Conservation (phyloP, 352 stramenopile genomes). For the Phytopythium ostracodes region DNA sequence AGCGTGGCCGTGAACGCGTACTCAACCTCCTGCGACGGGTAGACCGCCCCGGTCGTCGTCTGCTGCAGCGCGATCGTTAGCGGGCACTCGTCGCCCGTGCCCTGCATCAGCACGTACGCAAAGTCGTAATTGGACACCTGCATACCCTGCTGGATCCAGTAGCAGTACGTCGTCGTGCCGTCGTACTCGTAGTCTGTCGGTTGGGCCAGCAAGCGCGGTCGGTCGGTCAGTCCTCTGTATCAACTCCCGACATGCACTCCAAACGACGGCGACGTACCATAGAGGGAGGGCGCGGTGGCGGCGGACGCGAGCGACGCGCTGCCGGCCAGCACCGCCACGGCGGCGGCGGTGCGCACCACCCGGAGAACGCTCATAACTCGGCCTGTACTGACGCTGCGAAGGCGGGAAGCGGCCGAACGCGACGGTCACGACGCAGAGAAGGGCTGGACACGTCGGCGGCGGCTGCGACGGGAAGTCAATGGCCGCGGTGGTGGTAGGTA, state of each 20-base stretch:
- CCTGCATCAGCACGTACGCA: constrained; percentile 54
- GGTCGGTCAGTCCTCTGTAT: neutral
- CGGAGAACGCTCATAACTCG: constrained; percentile 2
- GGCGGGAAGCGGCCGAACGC: neutral
- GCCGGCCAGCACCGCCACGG: constrained; percentile 17
- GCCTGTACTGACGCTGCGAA: neutral
- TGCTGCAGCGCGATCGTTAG: constrained; percentile 57
- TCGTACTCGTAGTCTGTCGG: constrained; percentile 67
- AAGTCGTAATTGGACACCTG: constrained; percentile 68
- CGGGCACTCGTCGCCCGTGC: constrained; percentile 40
- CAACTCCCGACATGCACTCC: neutral
- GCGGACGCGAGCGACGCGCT: constrained; percentile 15
- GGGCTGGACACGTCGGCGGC: neutral
- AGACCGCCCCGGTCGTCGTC: constrained; percentile 30
- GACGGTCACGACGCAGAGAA: neutral
- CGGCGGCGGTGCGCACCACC: constrained; percentile 8
- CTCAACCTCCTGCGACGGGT: constrained; percentile 31
- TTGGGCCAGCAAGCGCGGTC: neutral
- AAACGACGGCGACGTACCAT: constrained; percentile 24
- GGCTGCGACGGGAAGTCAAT: neutral
- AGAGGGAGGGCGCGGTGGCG: constrained; percentile 39
- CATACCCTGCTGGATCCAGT: constrained; percentile 72
- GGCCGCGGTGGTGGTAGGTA: neutral
- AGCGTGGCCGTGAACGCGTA: constrained; percentile 74
- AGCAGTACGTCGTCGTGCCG: constrained; percentile 77